A percentile compares a stretch with the other conserved stretches of the same genome.
phyloP scores from a whole-genome alignment of 2,329 filamentous ascomycete genomes.

The Aspergillus fructus region DNA sequence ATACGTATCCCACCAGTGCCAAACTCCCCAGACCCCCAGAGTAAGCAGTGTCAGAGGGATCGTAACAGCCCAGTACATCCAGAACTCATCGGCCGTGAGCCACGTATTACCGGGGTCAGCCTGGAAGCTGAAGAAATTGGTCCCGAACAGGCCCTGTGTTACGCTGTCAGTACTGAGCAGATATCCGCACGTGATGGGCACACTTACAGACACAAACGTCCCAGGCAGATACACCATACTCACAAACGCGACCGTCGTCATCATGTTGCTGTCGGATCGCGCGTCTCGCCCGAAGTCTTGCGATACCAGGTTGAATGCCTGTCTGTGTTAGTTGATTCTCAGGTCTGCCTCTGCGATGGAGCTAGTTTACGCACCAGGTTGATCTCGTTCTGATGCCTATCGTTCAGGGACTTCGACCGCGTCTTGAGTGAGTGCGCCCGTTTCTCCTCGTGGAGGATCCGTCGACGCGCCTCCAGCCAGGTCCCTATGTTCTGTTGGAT shows the following conservation, averaged over 20 bases:
- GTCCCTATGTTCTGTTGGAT: not conserved
- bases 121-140: slow-evolving; percentile 34
- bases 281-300: slow-evolving; percentile 26
- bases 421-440: slow-evolving; percentile 28
- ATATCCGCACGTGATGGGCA: not conserved
- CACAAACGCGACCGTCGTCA: slow-evolving; percentile 31
- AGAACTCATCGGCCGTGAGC: slow-evolving; percentile 27
- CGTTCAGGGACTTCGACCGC: slow-evolving; percentile 28
- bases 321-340: slow-evolving; percentile 15
- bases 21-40: slow-evolving; percentile 24
- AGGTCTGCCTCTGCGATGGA: no score
- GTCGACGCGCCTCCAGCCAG: slow-evolving; percentile 12
- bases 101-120: slow-evolving; percentile 20
- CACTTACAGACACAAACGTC: slow-evolving; percentile 31
- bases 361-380: slow-evolving; percentile 23
- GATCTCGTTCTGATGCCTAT: slow-evolving; percentile 35
- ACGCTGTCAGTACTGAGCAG: not conserved
- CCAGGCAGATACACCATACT: slow-evolving; percentile 30
- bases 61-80: slow-evolving; percentile 34
- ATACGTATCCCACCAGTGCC: slow-evolving; percentile 14
- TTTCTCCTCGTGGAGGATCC: slow-evolving; percentile 21
- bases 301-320: slow-evolving; percentile 36
- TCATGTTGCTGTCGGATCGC: slow-evolving; percentile 27
- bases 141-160: slow-evolving; percentile 35
- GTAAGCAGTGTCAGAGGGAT: slow-evolving; percentile 29